Evolutionary conservation across 2,329 filamentous ascomycete species (phyloP).

Genomic region (Stemphylium vesicarium): DNA sequence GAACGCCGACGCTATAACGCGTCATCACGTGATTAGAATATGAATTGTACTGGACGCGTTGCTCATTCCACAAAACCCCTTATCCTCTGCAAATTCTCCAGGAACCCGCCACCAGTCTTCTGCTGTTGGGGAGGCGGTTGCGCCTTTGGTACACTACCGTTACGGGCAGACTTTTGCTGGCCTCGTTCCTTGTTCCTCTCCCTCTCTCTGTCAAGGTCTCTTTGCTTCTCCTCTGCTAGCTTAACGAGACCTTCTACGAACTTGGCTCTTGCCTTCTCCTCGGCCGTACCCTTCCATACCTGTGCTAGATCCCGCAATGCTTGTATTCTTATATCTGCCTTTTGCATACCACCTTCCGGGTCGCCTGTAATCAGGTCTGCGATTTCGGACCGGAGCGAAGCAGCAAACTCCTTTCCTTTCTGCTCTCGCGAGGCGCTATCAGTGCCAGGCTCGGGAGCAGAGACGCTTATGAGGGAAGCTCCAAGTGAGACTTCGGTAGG

Average conservation of each 20-base stretch:
- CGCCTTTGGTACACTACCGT: conserved; percentile 30
- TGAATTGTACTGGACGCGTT: background rate
- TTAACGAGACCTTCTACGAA: conserved; percentile 84
- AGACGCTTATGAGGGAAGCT: conserved; percentile 88
- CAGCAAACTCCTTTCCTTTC: conserved; percentile 82
- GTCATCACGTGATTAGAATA: conserved; percentile 17
- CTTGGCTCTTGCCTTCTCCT: conserved; percentile 82
- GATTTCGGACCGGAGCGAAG: conserved; percentile 74
- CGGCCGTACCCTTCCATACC: conserved; percentile 96
- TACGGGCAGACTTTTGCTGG: conserved; percentile 30
- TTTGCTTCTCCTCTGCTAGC: conserved; percentile 77
- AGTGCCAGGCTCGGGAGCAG: conserved; percentile 75
- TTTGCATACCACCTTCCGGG: conserved; percentile 67
- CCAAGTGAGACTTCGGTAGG: conserved; percentile 84
- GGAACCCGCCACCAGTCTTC: conserved; percentile 39
- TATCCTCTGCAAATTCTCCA: conserved; percentile 50
- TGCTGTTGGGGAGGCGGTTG: conserved; percentile 27
- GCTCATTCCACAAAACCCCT: conserved; percentile 40
- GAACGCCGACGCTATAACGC: background rate
- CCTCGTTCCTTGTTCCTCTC: conserved; percentile 25
- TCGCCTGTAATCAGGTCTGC: conserved; percentile 66
- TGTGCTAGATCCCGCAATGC: conserved; percentile 74
- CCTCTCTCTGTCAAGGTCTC: conserved; percentile 51
- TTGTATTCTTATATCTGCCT: conserved; percentile 75
- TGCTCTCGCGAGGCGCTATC: conserved; percentile 77